These are phyloP conservation scores for Ophiosphaerella korrae DNA, from an alignment of 2,329 filamentous ascomycete genomes.

Conservation along the genomic window DNA sequence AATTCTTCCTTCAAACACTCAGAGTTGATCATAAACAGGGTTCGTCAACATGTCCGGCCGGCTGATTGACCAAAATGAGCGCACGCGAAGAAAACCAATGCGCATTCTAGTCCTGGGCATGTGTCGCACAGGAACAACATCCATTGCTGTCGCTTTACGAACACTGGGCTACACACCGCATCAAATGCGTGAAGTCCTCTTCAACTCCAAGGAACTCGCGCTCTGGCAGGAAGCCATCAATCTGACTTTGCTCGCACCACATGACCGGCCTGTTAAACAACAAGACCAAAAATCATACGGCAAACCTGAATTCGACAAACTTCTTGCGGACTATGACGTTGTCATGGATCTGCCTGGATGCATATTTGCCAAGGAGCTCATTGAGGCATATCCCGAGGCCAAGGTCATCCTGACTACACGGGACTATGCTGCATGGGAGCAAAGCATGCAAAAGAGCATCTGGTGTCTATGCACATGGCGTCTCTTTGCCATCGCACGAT, in stretches of 20 bases:
- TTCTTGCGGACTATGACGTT: conserved; percentile 53
- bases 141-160: conserved; percentile 46
- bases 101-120: conserved; percentile 72
- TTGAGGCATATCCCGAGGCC: conserved; percentile 40
- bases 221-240: conserved; percentile 41
- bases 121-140: conserved; percentile 72
- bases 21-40: conserved; percentile 36
- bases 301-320: conserved; percentile 53
- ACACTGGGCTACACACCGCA: conserved; percentile 46
- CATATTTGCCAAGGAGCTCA: conserved; percentile 33
- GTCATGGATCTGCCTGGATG: conserved; percentile 36
- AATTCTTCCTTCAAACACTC: background rate
- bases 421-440: conserved; percentile 32
- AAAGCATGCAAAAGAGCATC: conserved; percentile 30
- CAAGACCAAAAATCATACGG: conserved; percentile 23
- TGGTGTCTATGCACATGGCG: conserved; percentile 33
- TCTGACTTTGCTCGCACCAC: conserved; percentile 23
- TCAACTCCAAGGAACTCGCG: conserved; percentile 21
- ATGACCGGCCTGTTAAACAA: conserved; percentile 13
- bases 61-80: conserved; percentile 67
- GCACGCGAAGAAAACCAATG: conserved; percentile 72
- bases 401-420: conserved; percentile 43
- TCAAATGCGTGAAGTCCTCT: conserved; percentile 29
- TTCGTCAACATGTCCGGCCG: conserved; percentile 13
- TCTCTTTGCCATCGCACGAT: conserved; percentile 23